Base-by-base conservation (phyloP, 2,329 filamentous ascomycete species). In the Hymenoscyphus fructigenus region DNA sequence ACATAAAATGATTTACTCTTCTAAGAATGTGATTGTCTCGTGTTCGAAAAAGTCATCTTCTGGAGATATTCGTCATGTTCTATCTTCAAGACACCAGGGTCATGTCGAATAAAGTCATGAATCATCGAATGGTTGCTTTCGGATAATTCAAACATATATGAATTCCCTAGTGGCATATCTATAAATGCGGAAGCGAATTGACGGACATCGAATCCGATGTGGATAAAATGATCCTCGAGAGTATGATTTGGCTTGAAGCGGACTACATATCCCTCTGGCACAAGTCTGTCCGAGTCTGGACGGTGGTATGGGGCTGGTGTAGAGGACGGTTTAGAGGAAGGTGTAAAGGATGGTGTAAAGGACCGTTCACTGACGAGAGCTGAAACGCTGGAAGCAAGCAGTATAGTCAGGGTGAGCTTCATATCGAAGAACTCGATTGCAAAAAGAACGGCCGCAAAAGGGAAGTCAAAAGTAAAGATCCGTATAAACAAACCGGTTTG, bases 71-170 rank as follows among this genome's bases (percentile, higher is more conserved):
- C 26, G 14, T 60, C 26, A 23, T 60, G 59, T 14, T 60, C 59
- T 2, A 60, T 29, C 10, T 26, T 38, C 14, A 53, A 50, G 12
- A 60, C 59, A 1, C 59, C 59, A 17, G 59, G 59, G 17, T 60
- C 59, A 5, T 60, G 28, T 34, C 59, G 59, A 14, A 60, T 60
- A 23, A n/a, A 47, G 17, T 60, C 59, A 14, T 60, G 59, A 41
- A 60, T 47, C 5, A 60, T 29, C 1, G 41, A 29, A 44, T 53
- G 6, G 20, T 60, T 60, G 23, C 2, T 7, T 32, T 56, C 59
- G 5, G 59, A 50, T 14, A 53, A 15, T 7, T 28, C 38, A 17
- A 60, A 50, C 9, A 34, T 26, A 60, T 60, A 60, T 6, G 38
- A 15, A 32, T 60, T 60, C 6, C 32, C 32, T 10, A 34, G 7